Base-by-base conservation (phyloP, 2,329 filamentous ascomycete species). In the Colletotrichum tabaci region DNA sequence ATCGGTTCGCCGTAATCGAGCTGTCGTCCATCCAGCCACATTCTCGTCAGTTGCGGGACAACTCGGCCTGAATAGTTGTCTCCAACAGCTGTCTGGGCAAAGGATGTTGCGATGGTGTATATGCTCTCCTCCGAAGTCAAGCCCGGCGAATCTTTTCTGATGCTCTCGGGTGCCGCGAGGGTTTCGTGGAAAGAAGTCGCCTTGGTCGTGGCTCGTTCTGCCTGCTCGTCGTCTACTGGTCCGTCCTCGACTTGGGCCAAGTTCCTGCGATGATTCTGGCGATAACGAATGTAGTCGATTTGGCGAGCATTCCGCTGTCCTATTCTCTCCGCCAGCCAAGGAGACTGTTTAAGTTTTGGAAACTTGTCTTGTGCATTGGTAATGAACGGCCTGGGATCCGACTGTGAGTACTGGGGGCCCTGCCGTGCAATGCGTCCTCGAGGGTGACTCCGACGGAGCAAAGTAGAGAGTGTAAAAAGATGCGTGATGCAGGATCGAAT, bases 261-360 rank as follows among this genome's bases (percentile, higher is more conserved):
- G 15, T 53, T 52, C 53, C 13, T 44, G 6, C 60, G 50, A 26
- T 64, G 66, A 16, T 6, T 35, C 18, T 69, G 66, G 6, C 52
- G 50, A 44, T 64, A 53, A 3, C 66, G 52, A 52, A 69, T 58
- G 44, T 68, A 58, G 23, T 64, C 44, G 15, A 44, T 40, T n/a
- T 58, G 60, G 10, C 21, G 30, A 38, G 26, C 42, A 35, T 47
- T 50, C 2, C 52, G 23, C 13, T 35, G 30, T 1, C 60, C 60
- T 42, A 62, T 49, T 4, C 60, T 55, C 30, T 63, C 49, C 15
- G 66, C 66, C 7, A 63, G 44, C 49, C 58, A 55, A 2, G 50
- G 42, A 7, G n/a, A 30, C 42, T 68, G n/a, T 10, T 40, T 63
- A 2, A 68, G 66, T 50, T 62, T 68, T 6, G 58, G 66, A 21